Conservation (phyloP, 2,329 filamentous ascomycete genomes). For the Talaromyces sp. region DNA sequence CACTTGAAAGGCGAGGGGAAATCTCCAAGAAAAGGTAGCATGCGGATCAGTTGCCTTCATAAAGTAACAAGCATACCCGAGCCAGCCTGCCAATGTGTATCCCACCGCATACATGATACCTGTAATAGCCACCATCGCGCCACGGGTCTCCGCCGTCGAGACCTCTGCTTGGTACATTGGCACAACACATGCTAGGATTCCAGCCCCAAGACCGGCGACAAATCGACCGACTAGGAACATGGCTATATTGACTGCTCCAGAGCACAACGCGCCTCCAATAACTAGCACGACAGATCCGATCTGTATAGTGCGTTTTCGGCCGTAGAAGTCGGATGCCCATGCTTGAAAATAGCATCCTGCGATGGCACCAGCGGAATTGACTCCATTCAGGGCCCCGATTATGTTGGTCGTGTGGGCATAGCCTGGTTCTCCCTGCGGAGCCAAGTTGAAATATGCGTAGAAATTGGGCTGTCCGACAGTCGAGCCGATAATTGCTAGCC, state of each 20-base stretch:
- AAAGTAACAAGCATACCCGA: conserved; percentile 39
- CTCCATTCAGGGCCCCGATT: conserved; percentile 43
- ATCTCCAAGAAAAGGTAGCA: conserved; percentile 42
- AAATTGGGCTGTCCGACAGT: conserved; percentile 46
- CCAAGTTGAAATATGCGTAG: conserved; percentile 39
- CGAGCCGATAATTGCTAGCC: conserved; percentile 33
- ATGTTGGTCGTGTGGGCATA: conserved; percentile 40
- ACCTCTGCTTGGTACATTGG: conserved; percentile 35
- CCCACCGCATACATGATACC: conserved; percentile 41
- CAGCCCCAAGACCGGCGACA: conserved; percentile 34
- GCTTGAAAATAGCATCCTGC: conserved; percentile 27
- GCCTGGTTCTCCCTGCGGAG: conserved; percentile 32
- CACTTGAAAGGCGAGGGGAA: conserved; percentile 42
- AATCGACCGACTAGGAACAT: conserved; percentile 40
- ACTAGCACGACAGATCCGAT: conserved; percentile 35
- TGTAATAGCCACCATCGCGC: conserved; percentile 38
- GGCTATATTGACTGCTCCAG: conserved; percentile 31
- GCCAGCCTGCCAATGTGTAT: conserved; percentile 37
- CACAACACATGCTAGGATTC: conserved; percentile 25
- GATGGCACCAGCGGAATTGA: conserved; percentile 41
- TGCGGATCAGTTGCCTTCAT: conserved; percentile 25
- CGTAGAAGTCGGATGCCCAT: conserved; percentile 25
- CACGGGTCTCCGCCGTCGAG: conserved; percentile 34
- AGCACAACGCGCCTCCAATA: conserved; percentile 37
- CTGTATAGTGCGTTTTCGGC: conserved; percentile 33